A percentile compares a stretch with the other conserved stretches of the same genome.
Conservation (phyloP, 2,329 filamentous ascomycete genomes). For the Epichloe uncinata region DNA sequence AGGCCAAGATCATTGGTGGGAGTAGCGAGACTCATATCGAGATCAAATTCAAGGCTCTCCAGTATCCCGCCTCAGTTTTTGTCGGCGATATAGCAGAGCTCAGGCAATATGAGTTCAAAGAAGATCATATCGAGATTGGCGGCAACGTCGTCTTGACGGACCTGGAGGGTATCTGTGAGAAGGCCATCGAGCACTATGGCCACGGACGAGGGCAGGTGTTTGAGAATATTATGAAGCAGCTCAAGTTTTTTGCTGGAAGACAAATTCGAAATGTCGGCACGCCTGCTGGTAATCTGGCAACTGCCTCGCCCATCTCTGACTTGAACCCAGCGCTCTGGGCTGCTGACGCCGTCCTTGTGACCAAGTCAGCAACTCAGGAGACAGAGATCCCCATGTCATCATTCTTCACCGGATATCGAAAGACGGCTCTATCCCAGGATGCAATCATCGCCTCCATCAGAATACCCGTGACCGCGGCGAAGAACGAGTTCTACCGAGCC, state of each 20-base stretch:
- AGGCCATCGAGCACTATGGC: conserved; percentile 72
- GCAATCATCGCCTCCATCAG: conserved; percentile 76
- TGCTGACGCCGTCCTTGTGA: conserved; percentile 67
- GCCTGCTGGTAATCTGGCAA: conserved; percentile 85
- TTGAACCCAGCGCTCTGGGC: conserved; percentile 89
- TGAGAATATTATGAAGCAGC: conserved; percentile 80
- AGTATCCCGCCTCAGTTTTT: conserved; percentile 81
- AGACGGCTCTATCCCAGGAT: conserved; percentile 66
- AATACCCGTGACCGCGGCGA: conserved; percentile 63
- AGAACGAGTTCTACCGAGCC: conserved; percentile 72
- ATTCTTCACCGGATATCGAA: conserved; percentile 87
- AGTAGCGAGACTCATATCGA: conserved; percentile 98
- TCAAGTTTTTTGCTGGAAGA: conserved; percentile 91
- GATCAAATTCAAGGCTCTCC: conserved; percentile 91
- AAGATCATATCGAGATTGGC: conserved; percentile 78
- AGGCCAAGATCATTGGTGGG: conserved; percentile 87
- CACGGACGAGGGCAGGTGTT: conserved; percentile 62
- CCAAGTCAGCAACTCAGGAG: conserved; percentile 60
- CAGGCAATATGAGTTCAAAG: conserved; percentile 64
- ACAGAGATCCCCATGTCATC: conserved; percentile 80
- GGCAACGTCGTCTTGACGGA: conserved; percentile 90
- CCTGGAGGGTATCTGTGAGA: conserved; percentile 68
- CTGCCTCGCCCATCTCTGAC: conserved; percentile 92
- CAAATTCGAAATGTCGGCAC: conserved; percentile 98
- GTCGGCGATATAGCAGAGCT: conserved; percentile 89